A percentile compares a stretch with the other conserved stretches of the same genome.
phyloP scores from a whole-genome alignment of 495 filamentous ascomycete species.

The Clohesyomyces aquaticus region DNA sequence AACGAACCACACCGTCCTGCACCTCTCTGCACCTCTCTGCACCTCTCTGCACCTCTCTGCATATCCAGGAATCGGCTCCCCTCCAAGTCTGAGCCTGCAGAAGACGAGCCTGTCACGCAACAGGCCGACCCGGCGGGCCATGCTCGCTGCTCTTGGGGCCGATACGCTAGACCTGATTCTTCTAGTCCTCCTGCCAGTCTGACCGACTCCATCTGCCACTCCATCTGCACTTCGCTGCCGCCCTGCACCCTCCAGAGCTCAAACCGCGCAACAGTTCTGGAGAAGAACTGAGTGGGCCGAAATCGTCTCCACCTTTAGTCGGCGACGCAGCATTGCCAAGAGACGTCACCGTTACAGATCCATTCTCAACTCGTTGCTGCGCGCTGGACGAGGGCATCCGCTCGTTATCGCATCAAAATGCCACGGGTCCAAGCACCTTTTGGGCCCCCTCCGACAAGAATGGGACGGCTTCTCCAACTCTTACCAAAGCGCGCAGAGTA shows the following conservation, averaged over 20 bases:
- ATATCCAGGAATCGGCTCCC: constrained; percentile 4
- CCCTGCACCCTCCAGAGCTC: not conserved
- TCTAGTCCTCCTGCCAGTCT: constrained; percentile 5
- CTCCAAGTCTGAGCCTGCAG: not conserved
- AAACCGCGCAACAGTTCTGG: not conserved
- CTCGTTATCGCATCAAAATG: too few relatives aligned
- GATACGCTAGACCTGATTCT: not conserved
- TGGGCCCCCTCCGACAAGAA: too few relatives aligned
- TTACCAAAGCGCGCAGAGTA: too few relatives aligned
- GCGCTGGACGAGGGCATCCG: not conserved
- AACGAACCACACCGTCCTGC: constrained; percentile 7
- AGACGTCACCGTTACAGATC: not conserved
- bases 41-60: not conserved
- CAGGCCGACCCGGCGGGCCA: not conserved
- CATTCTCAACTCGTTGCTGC: not conserved
- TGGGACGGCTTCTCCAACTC: too few relatives aligned
- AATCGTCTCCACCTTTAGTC: not conserved
- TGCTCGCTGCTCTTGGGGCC: not conserved
- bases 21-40: too few relatives aligned
- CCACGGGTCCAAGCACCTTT: too few relatives aligned
- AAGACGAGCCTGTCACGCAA: not conserved
- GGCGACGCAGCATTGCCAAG: not conserved
- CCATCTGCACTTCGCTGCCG: not conserved
- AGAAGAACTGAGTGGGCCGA: constrained; percentile 9
- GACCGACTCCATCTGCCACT: constrained; percentile 11